Conservation (phyloP, 75 land plant genomes). For the Picea glauca region DNA sequence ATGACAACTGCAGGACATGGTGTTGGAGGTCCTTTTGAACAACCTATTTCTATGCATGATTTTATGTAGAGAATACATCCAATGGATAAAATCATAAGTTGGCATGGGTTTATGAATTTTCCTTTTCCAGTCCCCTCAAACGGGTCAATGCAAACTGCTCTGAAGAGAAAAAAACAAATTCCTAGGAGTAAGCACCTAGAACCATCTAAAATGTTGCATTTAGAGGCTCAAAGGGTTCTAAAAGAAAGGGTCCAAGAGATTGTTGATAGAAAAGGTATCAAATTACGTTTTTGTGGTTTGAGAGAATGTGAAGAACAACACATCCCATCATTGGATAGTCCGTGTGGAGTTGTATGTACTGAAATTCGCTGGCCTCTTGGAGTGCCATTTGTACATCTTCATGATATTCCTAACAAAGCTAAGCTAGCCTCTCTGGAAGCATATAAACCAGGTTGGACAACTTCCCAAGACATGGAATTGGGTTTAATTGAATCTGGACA, state of each 20-base stretch:
- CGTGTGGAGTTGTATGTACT: slow-evolving; percentile 62
- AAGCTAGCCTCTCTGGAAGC: slow-evolving; percentile 90
- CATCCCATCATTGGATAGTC: slow-evolving; percentile 62
- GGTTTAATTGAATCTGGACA: slow-evolving; percentile 56
- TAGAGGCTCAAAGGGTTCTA: slow-evolving; percentile 94
- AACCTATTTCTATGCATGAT: slow-evolving; percentile 79
- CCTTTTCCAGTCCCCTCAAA: slow-evolving; percentile 48
- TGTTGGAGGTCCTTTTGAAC: slow-evolving; percentile 78
- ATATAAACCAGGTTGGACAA: slow-evolving; percentile 92
- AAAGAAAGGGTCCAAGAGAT: slow-evolving; percentile 95
- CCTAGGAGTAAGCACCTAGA: slow-evolving; percentile 78
- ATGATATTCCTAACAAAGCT: slow-evolving; percentile 94
- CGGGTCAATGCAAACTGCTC: slow-evolving; percentile 52
- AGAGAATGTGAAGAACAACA: slow-evolving; percentile 88
- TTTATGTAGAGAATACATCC: slow-evolving; percentile 86
- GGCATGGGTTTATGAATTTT: slow-evolving; percentile 41
- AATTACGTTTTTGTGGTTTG: slow-evolving; percentile 77
- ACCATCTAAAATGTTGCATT: slow-evolving; percentile 86
- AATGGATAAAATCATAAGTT: slow-evolving; percentile 56
- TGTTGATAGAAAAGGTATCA: slow-evolving; percentile 92
- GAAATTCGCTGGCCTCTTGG: slow-evolving; percentile 93
- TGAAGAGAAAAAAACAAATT: slow-evolving; percentile 60
- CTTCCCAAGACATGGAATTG: slow-evolving; percentile 76
- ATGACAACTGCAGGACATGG: slow-evolving; percentile 88
- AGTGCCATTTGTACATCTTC: slow-evolving; percentile 96